Evolutionary conservation across 1,284 basidiomycete genomes (phyloP).

Genomic region (Moesziomyces sp.): DNA sequence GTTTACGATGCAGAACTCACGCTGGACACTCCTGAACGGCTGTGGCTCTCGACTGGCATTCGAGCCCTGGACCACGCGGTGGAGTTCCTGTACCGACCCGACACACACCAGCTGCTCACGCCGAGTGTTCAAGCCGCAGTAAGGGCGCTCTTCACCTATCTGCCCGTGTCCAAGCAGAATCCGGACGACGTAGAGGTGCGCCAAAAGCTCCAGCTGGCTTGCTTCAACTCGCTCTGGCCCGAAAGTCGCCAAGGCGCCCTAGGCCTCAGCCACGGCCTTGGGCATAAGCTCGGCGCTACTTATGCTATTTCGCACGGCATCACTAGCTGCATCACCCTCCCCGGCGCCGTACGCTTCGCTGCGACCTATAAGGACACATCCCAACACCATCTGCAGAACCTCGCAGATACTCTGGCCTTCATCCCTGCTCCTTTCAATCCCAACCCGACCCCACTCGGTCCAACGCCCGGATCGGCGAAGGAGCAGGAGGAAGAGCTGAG

Average conservation of each 20-base stretch:
- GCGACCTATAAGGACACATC: slow-evolving; percentile 25
- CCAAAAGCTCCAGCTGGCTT: slow-evolving; percentile 78
- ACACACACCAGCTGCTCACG: slow-evolving; percentile 73
- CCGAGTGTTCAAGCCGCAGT: slow-evolving; percentile 67
- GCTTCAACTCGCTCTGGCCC: slow-evolving; percentile 81
- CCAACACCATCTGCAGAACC: slow-evolving; percentile 40
- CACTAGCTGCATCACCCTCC: slow-evolving; percentile 81
- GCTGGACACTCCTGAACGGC: slow-evolving; percentile 77
- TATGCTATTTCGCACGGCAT: slow-evolving; percentile 84
- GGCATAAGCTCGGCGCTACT: slow-evolving; percentile 78
- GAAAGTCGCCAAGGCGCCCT: slow-evolving; percentile 73
- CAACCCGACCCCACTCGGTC: slow-evolving; percentile 12
- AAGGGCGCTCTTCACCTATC: slow-evolving; percentile 78
- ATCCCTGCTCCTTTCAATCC: slow-evolving; percentile 50
- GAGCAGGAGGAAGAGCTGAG: slow-evolving; percentile 9
- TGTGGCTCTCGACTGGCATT: slow-evolving; percentile 76
- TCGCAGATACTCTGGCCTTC: slow-evolving; percentile 50
- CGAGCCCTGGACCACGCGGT: slow-evolving; percentile 82
- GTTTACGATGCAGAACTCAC: slow-evolving; percentile 83
- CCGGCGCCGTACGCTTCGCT: slow-evolving; percentile 21
- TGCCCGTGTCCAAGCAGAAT: slow-evolving; percentile 75
- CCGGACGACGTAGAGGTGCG: slow-evolving; percentile 74
- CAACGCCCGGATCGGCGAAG: background rate
- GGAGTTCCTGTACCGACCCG: slow-evolving; percentile 77
- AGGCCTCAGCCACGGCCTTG: slow-evolving; percentile 76